These are phyloP conservation scores for Hypoxylon sp. DNA, from an alignment of 2,329 filamentous ascomycete genomes.

Conservation along the genomic window DNA sequence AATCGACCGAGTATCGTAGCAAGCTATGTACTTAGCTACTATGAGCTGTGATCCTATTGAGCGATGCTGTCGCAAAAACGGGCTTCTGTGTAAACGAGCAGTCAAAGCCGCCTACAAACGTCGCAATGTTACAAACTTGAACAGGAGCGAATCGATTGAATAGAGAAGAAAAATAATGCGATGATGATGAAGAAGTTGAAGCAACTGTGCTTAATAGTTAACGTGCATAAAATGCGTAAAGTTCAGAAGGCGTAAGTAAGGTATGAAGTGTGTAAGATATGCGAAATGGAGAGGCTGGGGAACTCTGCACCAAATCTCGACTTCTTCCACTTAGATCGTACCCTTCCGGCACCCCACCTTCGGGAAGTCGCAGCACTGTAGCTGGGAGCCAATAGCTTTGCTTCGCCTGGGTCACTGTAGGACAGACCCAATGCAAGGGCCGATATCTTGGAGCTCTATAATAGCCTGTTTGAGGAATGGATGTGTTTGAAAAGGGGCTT, in stretches of 20 bases:
- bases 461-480: constrained; percentile 41
- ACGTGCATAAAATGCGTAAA: neutral
- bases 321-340: constrained; percentile 28
- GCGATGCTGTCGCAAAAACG: constrained; percentile 20
- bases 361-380: constrained; percentile 38
- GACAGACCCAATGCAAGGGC: constrained; percentile 43
- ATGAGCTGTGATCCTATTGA: constrained; percentile 18
- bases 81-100: constrained; percentile 10
- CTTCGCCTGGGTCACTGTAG: constrained; percentile 33
- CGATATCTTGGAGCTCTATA: constrained; percentile 33
- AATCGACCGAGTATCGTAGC: constrained; percentile 16
- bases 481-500: neutral
- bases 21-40: constrained; percentile 14
- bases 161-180: constrained; percentile 8
- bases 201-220: neutral
- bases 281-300: constrained; percentile 51
- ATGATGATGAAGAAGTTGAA: constrained; percentile 11
- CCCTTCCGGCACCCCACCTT: constrained; percentile 30
- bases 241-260: neutral
- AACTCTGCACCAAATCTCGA: constrained; percentile 37
- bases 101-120: constrained; percentile 1
- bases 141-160: constrained; percentile 1
- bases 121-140: neutral
- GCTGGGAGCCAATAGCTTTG: constrained; percentile 26
- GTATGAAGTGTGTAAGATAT: constrained; percentile 8